These are phyloP conservation scores for Penicillium sp. DNA, from an alignment of 2,329 filamentous ascomycete genomes.

Conservation along the genomic window DNA sequence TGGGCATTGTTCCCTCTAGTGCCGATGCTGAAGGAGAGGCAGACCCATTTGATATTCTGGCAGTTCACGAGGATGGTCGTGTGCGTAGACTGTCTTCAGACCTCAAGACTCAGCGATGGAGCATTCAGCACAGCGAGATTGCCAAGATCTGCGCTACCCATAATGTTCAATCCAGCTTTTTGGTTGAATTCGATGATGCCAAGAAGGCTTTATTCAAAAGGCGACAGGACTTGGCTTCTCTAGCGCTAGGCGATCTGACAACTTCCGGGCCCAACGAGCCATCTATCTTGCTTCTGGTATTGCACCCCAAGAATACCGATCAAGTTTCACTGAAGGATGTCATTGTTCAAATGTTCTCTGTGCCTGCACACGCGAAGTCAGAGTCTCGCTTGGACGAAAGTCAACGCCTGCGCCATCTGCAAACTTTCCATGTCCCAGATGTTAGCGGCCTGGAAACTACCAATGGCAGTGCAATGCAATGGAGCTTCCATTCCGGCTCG, in stretches of 20 bases:
- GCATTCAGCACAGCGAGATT: conserved; percentile 36
- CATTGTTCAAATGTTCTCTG: conserved; percentile 42
- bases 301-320: conserved; percentile 34
- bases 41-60: conserved; percentile 41
- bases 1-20: conserved; percentile 39
- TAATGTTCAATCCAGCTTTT: conserved; percentile 37
- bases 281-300: conserved; percentile 42
- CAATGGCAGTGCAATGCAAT: conserved; percentile 30
- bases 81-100: conserved; percentile 43
- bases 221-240: conserved; percentile 41
- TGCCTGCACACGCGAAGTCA: conserved; percentile 30
- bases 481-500: conserved; percentile 43
- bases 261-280: conserved; percentile 30
- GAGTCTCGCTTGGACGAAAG: conserved; percentile 20
- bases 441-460: conserved; percentile 29
- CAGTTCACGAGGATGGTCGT: conserved; percentile 46
- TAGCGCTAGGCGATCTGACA: conserved; percentile 36
- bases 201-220: conserved; percentile 42
- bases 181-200: conserved; percentile 44
- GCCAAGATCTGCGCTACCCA: conserved; percentile 29
- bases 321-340: conserved; percentile 35
- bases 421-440: conserved; percentile 37
- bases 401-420: conserved; percentile 39
- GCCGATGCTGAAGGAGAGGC: conserved; percentile 25
- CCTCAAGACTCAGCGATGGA: conserved; percentile 43